Evolutionary conservation across 257 asterid species (phyloP).

Genomic region (Haberlea rhodopensis): DNA sequence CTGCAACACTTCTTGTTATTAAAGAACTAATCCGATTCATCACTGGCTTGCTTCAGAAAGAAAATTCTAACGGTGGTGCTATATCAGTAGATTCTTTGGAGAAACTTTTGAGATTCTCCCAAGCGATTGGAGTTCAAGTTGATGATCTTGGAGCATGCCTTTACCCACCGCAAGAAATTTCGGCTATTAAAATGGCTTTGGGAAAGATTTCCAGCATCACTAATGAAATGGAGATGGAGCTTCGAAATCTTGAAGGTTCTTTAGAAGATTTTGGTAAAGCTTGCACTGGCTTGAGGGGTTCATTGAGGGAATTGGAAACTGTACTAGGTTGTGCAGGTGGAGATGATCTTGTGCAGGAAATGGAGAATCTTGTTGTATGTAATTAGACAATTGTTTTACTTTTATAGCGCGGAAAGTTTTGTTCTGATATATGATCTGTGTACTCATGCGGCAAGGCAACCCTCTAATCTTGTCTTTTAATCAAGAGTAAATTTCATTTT

Average conservation of each 20-base stretch:
- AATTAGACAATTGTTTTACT: conserved; percentile 23
- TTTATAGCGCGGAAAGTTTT: too few relatives aligned
- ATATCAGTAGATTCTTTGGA: conserved; percentile 61
- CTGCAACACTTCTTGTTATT: conserved; percentile 45
- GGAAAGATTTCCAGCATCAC: conserved; percentile 40
- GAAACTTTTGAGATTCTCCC: conserved; percentile 57
- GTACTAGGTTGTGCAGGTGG: conserved; percentile 43
- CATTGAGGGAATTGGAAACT: conserved; percentile 48
- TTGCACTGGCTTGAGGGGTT: conserved; percentile 50
- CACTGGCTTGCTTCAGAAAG: conserved; percentile 64
- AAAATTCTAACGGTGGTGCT: conserved; percentile 38
- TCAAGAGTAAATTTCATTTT: too few relatives aligned
- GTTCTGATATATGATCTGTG: background rate
- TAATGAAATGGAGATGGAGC: conserved; percentile 43
- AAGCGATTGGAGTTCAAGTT: conserved; percentile 56
- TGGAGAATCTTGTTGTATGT: conserved; percentile 52
- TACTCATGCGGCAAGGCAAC: background rate
- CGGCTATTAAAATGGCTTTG: conserved; percentile 51
- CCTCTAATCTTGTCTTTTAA: background rate
- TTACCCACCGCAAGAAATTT: conserved; percentile 87
- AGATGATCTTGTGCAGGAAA: conserved; percentile 35
- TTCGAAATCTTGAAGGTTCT: conserved; percentile 45
- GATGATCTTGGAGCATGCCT: conserved; percentile 97
- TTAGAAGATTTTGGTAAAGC: conserved; percentile 59
- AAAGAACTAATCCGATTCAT: conserved; percentile 80